These are phyloP conservation scores for Ceratocystis ficicola DNA, from an alignment of 2,329 filamentous ascomycete species.

Conservation along the genomic window DNA sequence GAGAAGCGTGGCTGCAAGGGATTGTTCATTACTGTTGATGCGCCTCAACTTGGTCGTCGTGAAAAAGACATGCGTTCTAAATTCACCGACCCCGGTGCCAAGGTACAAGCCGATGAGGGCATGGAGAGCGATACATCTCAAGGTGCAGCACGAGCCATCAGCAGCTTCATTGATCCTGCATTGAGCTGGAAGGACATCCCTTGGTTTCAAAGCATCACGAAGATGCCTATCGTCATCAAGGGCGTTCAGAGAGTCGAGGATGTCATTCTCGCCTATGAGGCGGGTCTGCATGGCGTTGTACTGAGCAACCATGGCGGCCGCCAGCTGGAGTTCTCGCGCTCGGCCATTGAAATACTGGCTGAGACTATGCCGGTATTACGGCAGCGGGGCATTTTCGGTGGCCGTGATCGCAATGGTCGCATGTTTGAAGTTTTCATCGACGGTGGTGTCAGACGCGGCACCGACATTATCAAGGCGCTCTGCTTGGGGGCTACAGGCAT, in stretches of 20 bases:
- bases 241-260: slow-evolving; percentile 94
- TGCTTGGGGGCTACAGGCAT: slow-evolving; percentile 87
- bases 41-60: slow-evolving; percentile 81
- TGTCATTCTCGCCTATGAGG: slow-evolving; percentile 72
- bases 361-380: slow-evolving; percentile 85
- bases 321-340: slow-evolving; percentile 84
- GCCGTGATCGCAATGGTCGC: slow-evolving; percentile 41
- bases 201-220: slow-evolving; percentile 83
- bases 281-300: slow-evolving; percentile 76
- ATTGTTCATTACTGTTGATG: slow-evolving; percentile 96
- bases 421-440: slow-evolving; percentile 77
- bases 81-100: slow-evolving; percentile 70
- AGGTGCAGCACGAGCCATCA: slow-evolving; percentile 88
- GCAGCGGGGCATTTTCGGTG: slow-evolving; percentile 45
- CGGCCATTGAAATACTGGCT: slow-evolving; percentile 77
- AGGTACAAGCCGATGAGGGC: slow-evolving; percentile 57
- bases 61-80: slow-evolving; percentile 98
- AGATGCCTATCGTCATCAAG: slow-evolving; percentile 93
- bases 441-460: slow-evolving; percentile 77
- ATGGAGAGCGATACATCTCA: slow-evolving; percentile 71
- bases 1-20: slow-evolving; percentile 86
- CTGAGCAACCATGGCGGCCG: slow-evolving; percentile 92
- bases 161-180: slow-evolving; percentile 89
- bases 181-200: slow-evolving; percentile 88
- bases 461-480: slow-evolving; percentile 89